phyloP scores from a whole-genome alignment of 371 early-diverging fungal species.

The Mucor piriformis region DNA sequence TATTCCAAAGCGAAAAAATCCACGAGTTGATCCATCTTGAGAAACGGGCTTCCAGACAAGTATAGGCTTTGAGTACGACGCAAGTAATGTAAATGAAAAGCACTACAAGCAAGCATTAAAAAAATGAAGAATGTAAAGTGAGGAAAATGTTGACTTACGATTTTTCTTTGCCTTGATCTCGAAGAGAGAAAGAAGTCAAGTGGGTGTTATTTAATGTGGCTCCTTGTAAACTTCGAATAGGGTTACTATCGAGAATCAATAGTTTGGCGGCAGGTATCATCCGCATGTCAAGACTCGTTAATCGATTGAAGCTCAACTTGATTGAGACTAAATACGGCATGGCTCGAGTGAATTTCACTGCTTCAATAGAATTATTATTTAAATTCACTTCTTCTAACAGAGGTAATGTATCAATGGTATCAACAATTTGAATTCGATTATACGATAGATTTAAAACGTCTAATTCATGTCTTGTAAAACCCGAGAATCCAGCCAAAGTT shows the following conservation, averaged over 20 bases:
- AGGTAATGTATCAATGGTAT: constrained; percentile 42
- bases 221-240: constrained; percentile 47
- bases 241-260: constrained; percentile 59
- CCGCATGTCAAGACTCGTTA: constrained; percentile 48
- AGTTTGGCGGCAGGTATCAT: constrained; percentile 53
- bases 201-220: constrained; percentile 38
- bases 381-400: constrained; percentile 44
- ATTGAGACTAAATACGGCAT: constrained; percentile 50
- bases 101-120: too few species aligned
- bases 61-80: constrained; percentile 55
- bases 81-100: constrained; percentile 49
- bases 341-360: constrained; percentile 41
- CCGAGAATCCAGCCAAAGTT: constrained; percentile 35
- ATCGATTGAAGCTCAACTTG: constrained; percentile 51
- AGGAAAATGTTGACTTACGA: constrained; percentile 33
- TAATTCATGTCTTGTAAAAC: constrained; percentile 34
- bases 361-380: constrained; percentile 56
- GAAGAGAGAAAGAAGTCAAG: constrained; percentile 52
- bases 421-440: constrained; percentile 54
- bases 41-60: constrained; percentile 53
- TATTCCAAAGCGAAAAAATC: constrained; percentile 59
- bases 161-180: constrained; percentile 57
- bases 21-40: constrained; percentile 35
- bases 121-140: background rate
- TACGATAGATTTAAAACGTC: constrained; percentile 57